Percentiles rank a stretch among this genome's conserved stretches.
phyloP scores from a whole-genome alignment of 1,284 basidiomycete genomes.

The Microbotryum violaceum region DNA sequence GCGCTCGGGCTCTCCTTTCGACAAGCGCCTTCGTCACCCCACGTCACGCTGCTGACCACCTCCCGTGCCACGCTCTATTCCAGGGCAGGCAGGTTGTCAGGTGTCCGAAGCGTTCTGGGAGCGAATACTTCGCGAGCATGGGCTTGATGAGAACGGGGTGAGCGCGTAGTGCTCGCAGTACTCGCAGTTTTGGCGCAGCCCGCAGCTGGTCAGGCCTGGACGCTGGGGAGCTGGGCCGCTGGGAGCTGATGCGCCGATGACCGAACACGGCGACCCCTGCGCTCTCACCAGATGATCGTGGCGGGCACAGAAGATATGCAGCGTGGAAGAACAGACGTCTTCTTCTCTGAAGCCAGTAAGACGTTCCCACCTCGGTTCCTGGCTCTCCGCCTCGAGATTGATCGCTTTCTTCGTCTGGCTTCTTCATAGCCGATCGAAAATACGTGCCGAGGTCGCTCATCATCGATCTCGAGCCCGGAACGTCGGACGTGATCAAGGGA shows the following conservation, averaged over 20 bases:
- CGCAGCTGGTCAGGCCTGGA: no score
- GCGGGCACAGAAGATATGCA: no score
- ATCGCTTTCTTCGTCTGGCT: not conserved
- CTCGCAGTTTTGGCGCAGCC: no score
- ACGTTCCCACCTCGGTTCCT: no score
- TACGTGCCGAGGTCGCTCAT: slow-evolving; percentile 92
- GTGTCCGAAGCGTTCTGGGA: slow-evolving; percentile 40
- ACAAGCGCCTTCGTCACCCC: not conserved
- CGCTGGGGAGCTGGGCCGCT: no score
- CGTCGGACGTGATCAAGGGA: slow-evolving; percentile 56
- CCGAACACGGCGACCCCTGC: no score
- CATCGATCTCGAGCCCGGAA: slow-evolving; percentile 84
- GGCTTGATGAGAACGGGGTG: slow-evolving; percentile 37
- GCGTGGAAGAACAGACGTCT: slow-evolving; percentile 6
- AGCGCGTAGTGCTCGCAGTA: not conserved
- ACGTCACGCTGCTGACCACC: not conserved
- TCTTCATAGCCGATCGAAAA: slow-evolving; percentile 47
- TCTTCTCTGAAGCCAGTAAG: slow-evolving; percentile 22
- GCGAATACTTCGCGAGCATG: slow-evolving; percentile 39
- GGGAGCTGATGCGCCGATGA: no score
- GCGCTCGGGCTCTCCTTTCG: not conserved
- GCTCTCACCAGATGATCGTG: no score
- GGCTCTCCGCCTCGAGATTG: no score
- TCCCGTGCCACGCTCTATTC: not conserved
- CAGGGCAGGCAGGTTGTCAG: slow-evolving; percentile 28